Base-by-base conservation (phyloP, 208 protist species). In the Trypanosoma lewisi region DNA sequence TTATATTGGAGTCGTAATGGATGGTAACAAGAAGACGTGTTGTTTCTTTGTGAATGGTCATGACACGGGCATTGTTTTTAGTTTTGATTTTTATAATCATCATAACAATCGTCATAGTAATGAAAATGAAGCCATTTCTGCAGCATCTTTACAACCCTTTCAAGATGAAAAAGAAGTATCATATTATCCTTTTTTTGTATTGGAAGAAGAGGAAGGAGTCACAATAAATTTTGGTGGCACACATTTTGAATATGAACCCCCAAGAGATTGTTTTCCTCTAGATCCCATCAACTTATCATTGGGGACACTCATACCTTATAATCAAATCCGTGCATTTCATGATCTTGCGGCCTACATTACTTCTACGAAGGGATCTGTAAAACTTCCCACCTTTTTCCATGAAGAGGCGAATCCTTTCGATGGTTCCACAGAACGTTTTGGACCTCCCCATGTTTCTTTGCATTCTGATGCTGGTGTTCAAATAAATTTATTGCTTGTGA, bases 341-440 rank as follows among this genome's bases (percentile, higher is more conserved):
- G 92, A 97, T 53, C 70, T 95, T 33, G 73, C 77, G 2, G 73
- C 80, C 17, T 84, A 94, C 70, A 63, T 97, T 21, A 70, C 91
- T 28, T 84, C 79, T 21, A 63, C 65, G 23, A n/a, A n/a, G n/a
- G 80, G 81, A n/a, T 39, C 47, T 11, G 77, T 83, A 27, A 73
- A 77, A 1, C 57, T 95, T 30, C 92, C 92, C 17, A 83, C 88
- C 9, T 97, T 94, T 66, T 93, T 83, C 65, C 69, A 88, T 59
- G 92, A 96, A 34, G 83, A 93, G 67, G 82, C 79, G 23, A 83
- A 95, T 61, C 89, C 89, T 25, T 96, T 97, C 61, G 82, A 79
- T 41, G 64, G 75, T 36, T 91, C 78, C 28, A 78, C 69, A 8
- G 81, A 91, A 30, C 80, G 92, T 14, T 65, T 71, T 28, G 92